Evolutionary conservation across 2,329 filamentous ascomycete genomes (phyloP).

Genomic region (Alternaria novae-zelandiae): DNA sequence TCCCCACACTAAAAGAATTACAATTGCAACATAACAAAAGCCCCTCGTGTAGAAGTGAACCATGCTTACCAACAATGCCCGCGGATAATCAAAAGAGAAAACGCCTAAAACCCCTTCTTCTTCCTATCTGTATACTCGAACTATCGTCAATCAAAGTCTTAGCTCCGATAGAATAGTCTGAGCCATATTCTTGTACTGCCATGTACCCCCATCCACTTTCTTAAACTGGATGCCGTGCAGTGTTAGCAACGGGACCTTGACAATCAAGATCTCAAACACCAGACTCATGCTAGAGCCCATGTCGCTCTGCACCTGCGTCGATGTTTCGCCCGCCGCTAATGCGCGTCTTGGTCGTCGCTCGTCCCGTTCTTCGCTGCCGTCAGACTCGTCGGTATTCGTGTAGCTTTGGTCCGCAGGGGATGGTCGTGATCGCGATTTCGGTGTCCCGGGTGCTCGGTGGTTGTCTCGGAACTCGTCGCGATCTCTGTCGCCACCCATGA

Average conservation of each 20-base stretch:
- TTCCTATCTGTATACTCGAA: neutral
- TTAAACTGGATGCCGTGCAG: slow-evolving; percentile 98
- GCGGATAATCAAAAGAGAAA: neutral
- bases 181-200: slow-evolving; percentile 99
- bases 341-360: slow-evolving; percentile 45
- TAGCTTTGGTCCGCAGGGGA: slow-evolving; percentile 71
- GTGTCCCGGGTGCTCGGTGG: slow-evolving; percentile 59
- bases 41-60: slow-evolving; percentile 3
- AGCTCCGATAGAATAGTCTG: slow-evolving; percentile 91
- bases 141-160: slow-evolving; percentile 18
- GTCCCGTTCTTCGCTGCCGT: slow-evolving; percentile 69
- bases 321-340: slow-evolving; percentile 79
- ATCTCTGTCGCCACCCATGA: slow-evolving; percentile 61
- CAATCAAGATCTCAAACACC: slow-evolving; percentile 94
- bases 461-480: slow-evolving; percentile 74
- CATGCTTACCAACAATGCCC: slow-evolving; percentile 3
- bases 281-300: slow-evolving; percentile 83
- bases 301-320: slow-evolving; percentile 89
- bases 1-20: slow-evolving; percentile 10
- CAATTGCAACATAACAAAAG: slow-evolving; percentile 7
- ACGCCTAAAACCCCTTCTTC: neutral
- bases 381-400: slow-evolving; percentile 85
- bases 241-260: slow-evolving; percentile 92
- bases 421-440: slow-evolving; percentile 54
- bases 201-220: slow-evolving; percentile 91